Evolutionary conservation across 345 rosid species (phyloP).

Genomic region (Mallotus nudiflorus): DNA sequence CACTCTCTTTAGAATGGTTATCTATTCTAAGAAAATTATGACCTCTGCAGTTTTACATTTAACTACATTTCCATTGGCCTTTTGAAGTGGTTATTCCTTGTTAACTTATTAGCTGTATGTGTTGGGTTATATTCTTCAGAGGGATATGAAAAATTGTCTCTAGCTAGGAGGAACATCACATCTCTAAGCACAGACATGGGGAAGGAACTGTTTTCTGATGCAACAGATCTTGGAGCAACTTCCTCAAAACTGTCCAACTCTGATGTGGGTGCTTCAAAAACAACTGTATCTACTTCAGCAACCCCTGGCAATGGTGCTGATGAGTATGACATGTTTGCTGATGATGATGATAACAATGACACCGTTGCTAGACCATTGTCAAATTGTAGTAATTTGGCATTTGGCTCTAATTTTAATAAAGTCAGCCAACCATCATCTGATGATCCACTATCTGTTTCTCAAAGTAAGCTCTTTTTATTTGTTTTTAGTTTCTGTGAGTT

Average conservation of each 20-base stretch:
- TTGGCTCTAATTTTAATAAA: slow-evolving; percentile 33
- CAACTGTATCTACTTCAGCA: slow-evolving; percentile 33
- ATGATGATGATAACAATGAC: slow-evolving; percentile 58
- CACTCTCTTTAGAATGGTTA: neutral
- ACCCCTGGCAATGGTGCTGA: slow-evolving; percentile 35
- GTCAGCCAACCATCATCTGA: slow-evolving; percentile 33
- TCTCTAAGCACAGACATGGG: slow-evolving; percentile 18
- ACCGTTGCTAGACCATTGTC: slow-evolving; percentile 39
- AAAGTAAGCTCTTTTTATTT: slow-evolving; percentile 33
- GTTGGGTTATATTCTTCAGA: slow-evolving; percentile 43
- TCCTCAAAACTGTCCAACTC: slow-evolving; percentile 22
- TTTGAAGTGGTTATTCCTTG: neutral
- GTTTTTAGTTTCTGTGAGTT: neutral
- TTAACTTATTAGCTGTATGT: slow-evolving; percentile 5
- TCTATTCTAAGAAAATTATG: neutral
- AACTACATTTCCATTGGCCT: neutral
- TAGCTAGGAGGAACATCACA: slow-evolving; percentile 47
- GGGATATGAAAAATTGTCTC: slow-evolving; percentile 74
- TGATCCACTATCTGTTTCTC: slow-evolving; percentile 28
- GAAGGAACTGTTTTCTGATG: slow-evolving; percentile 22
- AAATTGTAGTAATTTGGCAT: slow-evolving; percentile 24
- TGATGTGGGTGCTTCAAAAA: slow-evolving; percentile 29
- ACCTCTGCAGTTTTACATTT: neutral
- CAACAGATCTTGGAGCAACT: slow-evolving; percentile 27
- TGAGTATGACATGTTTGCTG: slow-evolving; percentile 78